Evolutionary conservation across 2,329 filamentous ascomycete species (phyloP), one percentile per base, ranked within the genome.

Genomic region (Penicillium sp.): DNA sequence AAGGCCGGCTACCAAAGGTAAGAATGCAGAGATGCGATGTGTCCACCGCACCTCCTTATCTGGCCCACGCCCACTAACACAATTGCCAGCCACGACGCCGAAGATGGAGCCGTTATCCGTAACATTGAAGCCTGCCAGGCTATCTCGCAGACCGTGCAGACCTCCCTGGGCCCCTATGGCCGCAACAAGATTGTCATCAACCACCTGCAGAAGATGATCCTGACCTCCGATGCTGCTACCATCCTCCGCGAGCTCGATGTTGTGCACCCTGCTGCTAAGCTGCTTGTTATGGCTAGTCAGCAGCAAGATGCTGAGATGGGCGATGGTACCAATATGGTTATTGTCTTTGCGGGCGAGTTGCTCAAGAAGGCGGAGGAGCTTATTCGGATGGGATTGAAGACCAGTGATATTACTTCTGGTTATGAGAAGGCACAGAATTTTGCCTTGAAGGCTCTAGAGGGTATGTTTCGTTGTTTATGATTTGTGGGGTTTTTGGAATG

Each of bases 101-200:
- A 98, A 84, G 93, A 98, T 88, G 93, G 93, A 70, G 95, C 93
- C 61, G 91, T 98, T 61, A 81, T 97, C 59, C 90, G 93, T 69
- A 98, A 98, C 75, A 97, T 98, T 75, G 95, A 98, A 70, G 93
- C 95, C 70, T 98, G 93, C 78, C 84, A 91, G 59, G 89, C 93
- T 60, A 97, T 98, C 73, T 85, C 93, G 51, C 88, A 88, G 65
- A 98, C 93, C 45, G 93, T 98, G 43, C 90, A 95, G 78, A 97
- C 93, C 49, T 97, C 93, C 40, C 82, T 98, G 31, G 95, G 93
- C 45, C 93, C 93, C 53, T 96, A 95, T 75, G 93, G 93, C 67
- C 88, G 93, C 74, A 98, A 98, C 81, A 98, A 98, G 79, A 91
- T 98, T 69, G 89, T 98, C 77, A 97, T 98, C 80, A 98, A 98